Conservation (phyloP, 805 yeast species). For the Candida hungchunana region DNA sequence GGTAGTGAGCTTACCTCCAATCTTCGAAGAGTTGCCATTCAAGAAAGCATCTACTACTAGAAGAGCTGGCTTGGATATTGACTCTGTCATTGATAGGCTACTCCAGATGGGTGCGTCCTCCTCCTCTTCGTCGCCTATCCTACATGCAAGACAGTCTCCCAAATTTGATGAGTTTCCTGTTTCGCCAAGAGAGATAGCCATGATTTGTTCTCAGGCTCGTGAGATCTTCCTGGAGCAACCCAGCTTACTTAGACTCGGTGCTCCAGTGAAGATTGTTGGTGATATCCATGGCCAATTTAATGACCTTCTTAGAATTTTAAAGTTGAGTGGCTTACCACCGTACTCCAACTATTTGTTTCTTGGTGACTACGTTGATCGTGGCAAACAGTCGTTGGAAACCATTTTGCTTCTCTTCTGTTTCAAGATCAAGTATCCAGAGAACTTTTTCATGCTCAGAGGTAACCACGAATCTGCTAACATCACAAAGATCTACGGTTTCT, state of each 20-base stretch:
- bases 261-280: constrained; percentile 82
- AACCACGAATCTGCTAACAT: constrained; percentile 98
- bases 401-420: constrained; percentile 82
- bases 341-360: constrained; percentile 84
- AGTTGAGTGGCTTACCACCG: constrained; percentile 97
- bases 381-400: constrained; percentile 93
- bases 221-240: constrained; percentile 91
- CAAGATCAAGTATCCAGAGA: constrained; percentile 95
- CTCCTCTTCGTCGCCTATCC: constrained; percentile 9
- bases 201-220: constrained; percentile 80
- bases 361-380: constrained; percentile 97
- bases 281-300: constrained; percentile 97
- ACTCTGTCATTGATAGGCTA: constrained; percentile 57
- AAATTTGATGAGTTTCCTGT: constrained; percentile 21
- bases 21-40: constrained; percentile 18
- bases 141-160: constrained; percentile 17
- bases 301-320: constrained; percentile 84
- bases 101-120: constrained; percentile 26
- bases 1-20: constrained; percentile 20
- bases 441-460: constrained; percentile 87
- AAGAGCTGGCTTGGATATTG: constrained; percentile 43
- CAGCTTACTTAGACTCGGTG: constrained; percentile 69
- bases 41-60: constrained; percentile 2
- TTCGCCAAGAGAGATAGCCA: constrained; percentile 58
- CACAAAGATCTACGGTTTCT: constrained; percentile 94